Conservation (phyloP, 2,329 filamentous ascomycete species). For the Fusarium luffae region DNA sequence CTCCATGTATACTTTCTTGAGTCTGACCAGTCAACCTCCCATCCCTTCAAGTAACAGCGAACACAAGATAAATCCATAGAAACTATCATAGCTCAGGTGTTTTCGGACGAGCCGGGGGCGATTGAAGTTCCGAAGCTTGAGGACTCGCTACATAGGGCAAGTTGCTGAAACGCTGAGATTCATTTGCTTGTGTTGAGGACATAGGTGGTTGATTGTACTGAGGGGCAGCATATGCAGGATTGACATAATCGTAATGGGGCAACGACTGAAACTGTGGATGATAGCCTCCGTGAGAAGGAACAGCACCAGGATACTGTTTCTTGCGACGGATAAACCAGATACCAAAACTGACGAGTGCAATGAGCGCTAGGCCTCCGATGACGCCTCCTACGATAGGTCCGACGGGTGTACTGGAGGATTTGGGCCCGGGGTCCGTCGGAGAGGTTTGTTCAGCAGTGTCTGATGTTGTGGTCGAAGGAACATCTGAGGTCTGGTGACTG, state of each 20-base stretch:
- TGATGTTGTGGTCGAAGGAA: neutral
- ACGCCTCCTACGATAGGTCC: constrained; percentile 1
- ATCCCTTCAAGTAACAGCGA: neutral
- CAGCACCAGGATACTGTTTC: neutral
- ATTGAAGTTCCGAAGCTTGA: neutral
- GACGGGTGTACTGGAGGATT: neutral
- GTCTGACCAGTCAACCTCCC: too few relatives aligned
- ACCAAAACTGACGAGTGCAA: neutral
- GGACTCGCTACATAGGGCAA: neutral
- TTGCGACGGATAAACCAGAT: constrained; percentile 7
- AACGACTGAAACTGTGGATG: neutral
- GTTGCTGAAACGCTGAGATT: neutral
- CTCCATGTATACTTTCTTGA: too few relatives aligned
- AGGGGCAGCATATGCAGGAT: neutral
- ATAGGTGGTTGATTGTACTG: neutral
- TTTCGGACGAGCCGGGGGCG: neutral
- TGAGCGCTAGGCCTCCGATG: neutral
- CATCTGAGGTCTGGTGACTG: neutral
- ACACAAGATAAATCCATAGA: too few relatives aligned
- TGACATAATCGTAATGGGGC: neutral
- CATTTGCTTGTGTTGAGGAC: neutral
- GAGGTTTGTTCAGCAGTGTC: neutral
- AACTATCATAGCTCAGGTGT: neutral
- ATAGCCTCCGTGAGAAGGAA: neutral
- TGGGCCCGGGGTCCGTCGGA: neutral